Evolutionary conservation across 2,329 filamentous ascomycete genomes (phyloP).

Genomic region (Colletotrichum graminicola): DNA sequence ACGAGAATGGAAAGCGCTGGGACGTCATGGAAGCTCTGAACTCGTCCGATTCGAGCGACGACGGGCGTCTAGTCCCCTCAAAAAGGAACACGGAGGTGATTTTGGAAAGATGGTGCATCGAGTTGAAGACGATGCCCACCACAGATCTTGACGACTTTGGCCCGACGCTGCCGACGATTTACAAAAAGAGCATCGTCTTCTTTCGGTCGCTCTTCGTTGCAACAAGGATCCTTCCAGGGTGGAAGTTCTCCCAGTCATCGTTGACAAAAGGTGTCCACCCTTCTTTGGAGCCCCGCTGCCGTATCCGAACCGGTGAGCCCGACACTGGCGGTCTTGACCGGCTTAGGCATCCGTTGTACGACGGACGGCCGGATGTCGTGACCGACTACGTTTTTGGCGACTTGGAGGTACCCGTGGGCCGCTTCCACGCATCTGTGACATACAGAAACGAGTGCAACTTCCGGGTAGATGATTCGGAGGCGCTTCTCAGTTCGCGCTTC

Average conservation of each 20-base stretch:
- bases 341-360: constrained; percentile 77
- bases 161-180: constrained; percentile 82
- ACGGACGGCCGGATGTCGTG: constrained; percentile 71
- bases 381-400: constrained; percentile 85
- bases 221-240: constrained; percentile 84
- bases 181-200: constrained; percentile 96
- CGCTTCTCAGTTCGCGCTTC: constrained; percentile 90
- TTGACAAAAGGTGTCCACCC: constrained; percentile 77
- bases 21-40: constrained; percentile 89
- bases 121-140: constrained; percentile 74
- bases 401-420: constrained; percentile 87
- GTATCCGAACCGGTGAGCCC: constrained; percentile 75
- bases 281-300: constrained; percentile 81
- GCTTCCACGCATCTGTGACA: constrained; percentile 82
- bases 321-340: constrained; percentile 72
- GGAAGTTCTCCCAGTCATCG: constrained; percentile 82
- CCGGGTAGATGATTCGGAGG: constrained; percentile 90
- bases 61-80: constrained; percentile 49
- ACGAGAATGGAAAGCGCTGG: constrained; percentile 92
- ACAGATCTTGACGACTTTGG: constrained; percentile 68
- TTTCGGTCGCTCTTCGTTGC: constrained; percentile 90
- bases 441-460: constrained; percentile 94
- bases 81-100: constrained; percentile 78
- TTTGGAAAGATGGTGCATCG: constrained; percentile 90
- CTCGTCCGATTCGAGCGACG: constrained; percentile 67